Evolutionary conservation across 179 eudicot species (phyloP), one percentile per base, ranked within the genome.

Genomic region (Silene coronaria): DNA sequence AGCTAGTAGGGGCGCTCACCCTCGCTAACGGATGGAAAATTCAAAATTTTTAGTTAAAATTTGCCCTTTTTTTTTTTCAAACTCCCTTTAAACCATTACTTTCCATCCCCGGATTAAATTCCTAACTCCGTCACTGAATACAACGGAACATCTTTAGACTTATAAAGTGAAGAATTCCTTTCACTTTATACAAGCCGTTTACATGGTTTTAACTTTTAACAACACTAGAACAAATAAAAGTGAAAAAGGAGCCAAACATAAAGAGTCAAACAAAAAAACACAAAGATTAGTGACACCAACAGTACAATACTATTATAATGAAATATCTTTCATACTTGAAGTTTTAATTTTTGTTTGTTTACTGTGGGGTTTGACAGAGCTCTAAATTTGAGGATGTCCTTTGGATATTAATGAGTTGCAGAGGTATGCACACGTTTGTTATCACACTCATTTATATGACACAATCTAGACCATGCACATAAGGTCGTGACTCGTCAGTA

Each of bases 401-500:
- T 42, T 27, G 38, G 32, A 72, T 76, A 72, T 80, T 58, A 77
- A 72, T 76, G 77, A 76, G 34, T 67, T 67, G 13, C 42, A 67
- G 53, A 59, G 53, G 24, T 17, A 65, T 80, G 75, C 80, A 73
- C 83, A 76, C 83, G 83, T 80, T 76, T 76, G 80, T 3, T n/a
- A 9, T 38, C 46, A 38, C 46, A 38, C 2, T 38, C 12, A 36
- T 36, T 36, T 36, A 1, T 36, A 36, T 28, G 21, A 28, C 42
- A 28, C 42, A 1, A 14, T 6, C 68, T 28, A 5, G 19, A 64
- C 68, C 34, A 36, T 5, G 21, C 10, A 65, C 38, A 45, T 45
- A 3, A 45, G 51, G 16, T 12, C 16, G 51, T 45, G 51, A 45
- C 16, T 45, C 16, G 14, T 45, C 51, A 0, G 4, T 45, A 12